Percentiles rank a stretch among this genome's conserved stretches.
phyloP scores from a whole-genome alignment of 108 stramenopile genomes.

The Fragilariopsis cylindrus region DNA sequence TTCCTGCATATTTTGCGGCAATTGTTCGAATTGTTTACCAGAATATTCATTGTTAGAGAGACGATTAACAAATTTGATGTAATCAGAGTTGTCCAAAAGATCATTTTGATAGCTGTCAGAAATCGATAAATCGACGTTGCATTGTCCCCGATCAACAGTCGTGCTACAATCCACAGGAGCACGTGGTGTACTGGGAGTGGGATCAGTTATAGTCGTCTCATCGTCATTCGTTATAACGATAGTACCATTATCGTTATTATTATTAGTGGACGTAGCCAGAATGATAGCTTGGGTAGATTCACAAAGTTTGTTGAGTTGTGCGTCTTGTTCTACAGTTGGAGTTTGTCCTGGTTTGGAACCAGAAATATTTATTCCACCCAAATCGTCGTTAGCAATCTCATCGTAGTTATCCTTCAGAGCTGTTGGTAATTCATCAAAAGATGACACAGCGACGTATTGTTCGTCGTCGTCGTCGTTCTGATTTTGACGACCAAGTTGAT shows the following conservation, averaged over 20 bases:
- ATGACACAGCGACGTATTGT: slow-evolving; percentile 3
- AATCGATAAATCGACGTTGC: slow-evolving; percentile 34
- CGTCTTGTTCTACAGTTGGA: slow-evolving; percentile 25
- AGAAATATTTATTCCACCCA: slow-evolving; percentile 31
- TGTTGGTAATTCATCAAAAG: slow-evolving; percentile 29
- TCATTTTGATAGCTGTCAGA: slow-evolving; percentile 36
- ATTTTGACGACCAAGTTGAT: slow-evolving; percentile 18
- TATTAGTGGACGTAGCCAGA: neutral
- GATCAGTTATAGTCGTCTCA: neutral
- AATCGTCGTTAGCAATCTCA: slow-evolving; percentile 6
- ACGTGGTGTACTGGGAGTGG: neutral
- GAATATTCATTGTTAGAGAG: slow-evolving; percentile 27
- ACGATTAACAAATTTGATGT: slow-evolving; percentile 46
- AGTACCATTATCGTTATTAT: neutral
- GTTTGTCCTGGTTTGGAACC: slow-evolving; percentile 34
- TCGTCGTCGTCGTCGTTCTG: neutral
- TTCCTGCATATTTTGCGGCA: slow-evolving; percentile 31
- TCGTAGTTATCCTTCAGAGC: slow-evolving; percentile 27
- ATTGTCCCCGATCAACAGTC: slow-evolving; percentile 23
- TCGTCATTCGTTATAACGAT: slow-evolving; percentile 15
- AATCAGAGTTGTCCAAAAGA: slow-evolving; percentile 34
- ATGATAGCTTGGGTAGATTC: slow-evolving; percentile 5
- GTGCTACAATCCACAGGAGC: slow-evolving; percentile 17
- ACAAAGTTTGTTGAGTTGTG: slow-evolving; percentile 28
- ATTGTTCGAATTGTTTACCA: slow-evolving; percentile 15